phyloP scores from a whole-genome alignment of 1,139 yeast genomes.

The Suhomyces kunorum region DNA sequence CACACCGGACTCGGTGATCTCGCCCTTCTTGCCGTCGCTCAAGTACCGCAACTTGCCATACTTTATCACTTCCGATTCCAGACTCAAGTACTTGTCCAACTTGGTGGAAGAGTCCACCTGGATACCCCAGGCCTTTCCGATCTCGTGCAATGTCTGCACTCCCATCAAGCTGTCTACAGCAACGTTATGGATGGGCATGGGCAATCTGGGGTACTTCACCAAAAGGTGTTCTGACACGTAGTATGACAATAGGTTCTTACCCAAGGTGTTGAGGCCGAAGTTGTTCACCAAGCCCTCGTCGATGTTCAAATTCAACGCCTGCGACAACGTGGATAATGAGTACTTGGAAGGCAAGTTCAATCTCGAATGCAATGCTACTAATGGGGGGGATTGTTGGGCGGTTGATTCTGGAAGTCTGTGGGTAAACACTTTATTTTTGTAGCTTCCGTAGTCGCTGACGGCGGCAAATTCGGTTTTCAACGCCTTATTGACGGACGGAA shows the following conservation, averaged over 20 bases:
- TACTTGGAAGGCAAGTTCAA: slow-evolving; percentile 59
- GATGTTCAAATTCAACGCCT: slow-evolving; percentile 59
- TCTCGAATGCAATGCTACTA: slow-evolving; percentile 81
- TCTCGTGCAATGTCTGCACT: slow-evolving; percentile 56
- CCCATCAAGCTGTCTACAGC: slow-evolving; percentile 77
- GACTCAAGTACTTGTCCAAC: slow-evolving; percentile 66
- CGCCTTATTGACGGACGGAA: slow-evolving; percentile 22
- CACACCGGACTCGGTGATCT: slow-evolving; percentile 51
- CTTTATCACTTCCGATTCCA: slow-evolving; percentile 64
- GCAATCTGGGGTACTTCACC: slow-evolving; percentile 83
- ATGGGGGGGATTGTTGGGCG: slow-evolving; percentile 63
- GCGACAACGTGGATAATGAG: slow-evolving; percentile 70
- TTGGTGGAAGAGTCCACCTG: slow-evolving; percentile 68
- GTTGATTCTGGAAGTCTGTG: slow-evolving; percentile 52
- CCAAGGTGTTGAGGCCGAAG: slow-evolving; percentile 77
- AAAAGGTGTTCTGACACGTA: slow-evolving; percentile 75
- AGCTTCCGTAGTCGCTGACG: slow-evolving; percentile 42
- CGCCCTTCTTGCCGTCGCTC: slow-evolving; percentile 35
- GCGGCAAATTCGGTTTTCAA: slow-evolving; percentile 34
- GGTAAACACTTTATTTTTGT: slow-evolving; percentile 45
- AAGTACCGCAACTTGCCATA: slow-evolving; percentile 66
- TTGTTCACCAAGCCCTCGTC: slow-evolving; percentile 63
- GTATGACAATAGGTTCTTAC: slow-evolving; percentile 73
- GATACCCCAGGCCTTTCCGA: slow-evolving; percentile 87
- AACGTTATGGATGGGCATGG: slow-evolving; percentile 70